Evolutionary conservation across 1,139 yeast genomes (phyloP), one percentile per base, ranked within the genome.

Genomic region (Saccharomyces pastorianus): DNA sequence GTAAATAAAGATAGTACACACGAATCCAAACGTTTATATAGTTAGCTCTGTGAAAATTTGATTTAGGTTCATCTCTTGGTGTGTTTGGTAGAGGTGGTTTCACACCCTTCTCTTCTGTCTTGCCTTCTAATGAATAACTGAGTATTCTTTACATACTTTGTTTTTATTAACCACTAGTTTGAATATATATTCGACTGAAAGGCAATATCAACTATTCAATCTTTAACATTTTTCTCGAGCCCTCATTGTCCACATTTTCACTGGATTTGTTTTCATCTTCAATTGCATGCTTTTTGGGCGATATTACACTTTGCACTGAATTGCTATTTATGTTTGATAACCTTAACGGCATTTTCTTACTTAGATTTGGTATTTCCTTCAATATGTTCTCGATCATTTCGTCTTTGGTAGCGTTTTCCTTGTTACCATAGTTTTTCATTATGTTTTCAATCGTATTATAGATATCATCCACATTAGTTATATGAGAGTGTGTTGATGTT

Each of bases 391-490:
- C 42, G 2, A 38, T 38, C 42, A 38, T 38, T 17, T 38, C 42
- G 8, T 38, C 23, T 17, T 38, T 38, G 42, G 25, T 9, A 38
- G 25, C 42, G 11, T 38, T 38, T 38, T 38, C 42, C 25, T 38
- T 38, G 23, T 38, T 38, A 17, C 42, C 42, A 38, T 38, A 17
- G 42, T 38, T 38, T 9, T 14, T 38, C 42, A 38, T 38, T 38
- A 38, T 38, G 5, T 38, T 17, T 38, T 38, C 42, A 17, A 38
- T 38, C 3, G 42, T 38, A 38, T 38, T 17, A 25, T 38, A 38
- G 11, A 29, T 52, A 50, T 41, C 38, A 23, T 46, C 54, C 14
- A 38, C 6, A 38, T 38, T 38, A 6, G 42, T 38, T 38, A 38
- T 38, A 17, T 38, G 42, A 17, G 42, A 38, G 42, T 38, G 23